phyloP scores from a whole-genome alignment of 2,329 filamentous ascomycete species.

The Aspergillus bombycis region DNA sequence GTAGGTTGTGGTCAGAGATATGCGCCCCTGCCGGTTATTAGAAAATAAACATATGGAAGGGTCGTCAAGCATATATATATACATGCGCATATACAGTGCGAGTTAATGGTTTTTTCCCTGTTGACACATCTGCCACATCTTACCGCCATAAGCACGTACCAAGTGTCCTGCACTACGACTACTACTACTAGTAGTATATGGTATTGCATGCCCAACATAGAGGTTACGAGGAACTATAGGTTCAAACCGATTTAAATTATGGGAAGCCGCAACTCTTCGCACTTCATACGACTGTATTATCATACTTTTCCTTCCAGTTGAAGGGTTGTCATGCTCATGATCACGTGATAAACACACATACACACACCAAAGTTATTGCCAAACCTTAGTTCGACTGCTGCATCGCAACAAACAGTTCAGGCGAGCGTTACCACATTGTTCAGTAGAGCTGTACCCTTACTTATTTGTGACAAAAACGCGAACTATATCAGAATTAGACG shows the following conservation, averaged over 20 bases:
- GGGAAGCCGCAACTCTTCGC: background rate
- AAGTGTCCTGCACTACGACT: background rate
- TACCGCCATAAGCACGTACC: background rate
- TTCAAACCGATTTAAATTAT: background rate
- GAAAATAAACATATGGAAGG: constrained; percentile 8
- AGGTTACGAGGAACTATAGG: too few relatives aligned
- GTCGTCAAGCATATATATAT: background rate
- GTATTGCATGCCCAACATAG: too few relatives aligned
- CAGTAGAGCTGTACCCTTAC: background rate
- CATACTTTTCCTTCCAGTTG: background rate
- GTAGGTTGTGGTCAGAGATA: background rate
- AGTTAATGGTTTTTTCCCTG: background rate
- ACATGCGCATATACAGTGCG: background rate
- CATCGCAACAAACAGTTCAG: constrained; percentile 31
- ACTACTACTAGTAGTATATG: too few relatives aligned
- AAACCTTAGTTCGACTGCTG: constrained; percentile 27
- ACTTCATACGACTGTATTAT: background rate
- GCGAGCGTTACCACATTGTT: background rate
- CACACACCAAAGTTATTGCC: background rate
- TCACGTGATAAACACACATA: background rate
- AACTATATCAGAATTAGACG: background rate
- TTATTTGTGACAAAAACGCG: background rate
- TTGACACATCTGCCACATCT: background rate
- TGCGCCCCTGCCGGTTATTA: constrained; percentile 11
- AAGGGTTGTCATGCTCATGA: background rate